These are phyloP conservation scores for Picea engelmannii DNA, from an alignment of 83 land plant genomes.

Conservation along the genomic window DNA sequence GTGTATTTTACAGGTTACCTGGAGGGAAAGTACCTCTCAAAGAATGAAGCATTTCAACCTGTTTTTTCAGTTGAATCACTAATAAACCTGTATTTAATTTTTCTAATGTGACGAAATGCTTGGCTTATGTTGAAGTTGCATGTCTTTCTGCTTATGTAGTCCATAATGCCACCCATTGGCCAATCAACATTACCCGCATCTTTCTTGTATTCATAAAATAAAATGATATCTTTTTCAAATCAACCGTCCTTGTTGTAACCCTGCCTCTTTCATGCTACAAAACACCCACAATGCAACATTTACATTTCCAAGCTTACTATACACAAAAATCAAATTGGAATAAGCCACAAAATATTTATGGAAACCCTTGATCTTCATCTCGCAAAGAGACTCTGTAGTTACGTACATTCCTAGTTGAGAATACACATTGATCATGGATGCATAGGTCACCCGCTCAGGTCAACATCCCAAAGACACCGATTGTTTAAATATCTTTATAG, in stretches of 20 bases:
- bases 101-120: no score
- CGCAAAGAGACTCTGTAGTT: constrained; percentile 32
- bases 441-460: constrained; percentile 62
- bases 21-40: no score
- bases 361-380: constrained; percentile 53
- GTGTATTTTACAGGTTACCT: no score
- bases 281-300: constrained; percentile 11
- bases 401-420: constrained; percentile 21
- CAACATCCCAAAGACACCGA: constrained; percentile 31
- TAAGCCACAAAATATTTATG: constrained; percentile 63
- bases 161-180: constrained; percentile 57
- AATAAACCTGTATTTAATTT: no score
- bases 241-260: constrained; percentile 41
- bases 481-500: constrained; percentile 34
- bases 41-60: no score
- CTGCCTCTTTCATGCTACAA: constrained; percentile 41
- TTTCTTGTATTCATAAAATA: constrained; percentile 38
- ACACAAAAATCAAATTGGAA: constrained; percentile 37
- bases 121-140: no score
- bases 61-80: no score
- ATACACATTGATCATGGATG: constrained; percentile 47
- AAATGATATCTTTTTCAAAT: constrained; percentile 38
- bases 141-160: no score
- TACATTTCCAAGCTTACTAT: constrained; percentile 15
- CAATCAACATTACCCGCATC: constrained; percentile 49